phyloP scores from a whole-genome alignment of 208 protist genomes.

The Porcisia hertigi region DNA sequence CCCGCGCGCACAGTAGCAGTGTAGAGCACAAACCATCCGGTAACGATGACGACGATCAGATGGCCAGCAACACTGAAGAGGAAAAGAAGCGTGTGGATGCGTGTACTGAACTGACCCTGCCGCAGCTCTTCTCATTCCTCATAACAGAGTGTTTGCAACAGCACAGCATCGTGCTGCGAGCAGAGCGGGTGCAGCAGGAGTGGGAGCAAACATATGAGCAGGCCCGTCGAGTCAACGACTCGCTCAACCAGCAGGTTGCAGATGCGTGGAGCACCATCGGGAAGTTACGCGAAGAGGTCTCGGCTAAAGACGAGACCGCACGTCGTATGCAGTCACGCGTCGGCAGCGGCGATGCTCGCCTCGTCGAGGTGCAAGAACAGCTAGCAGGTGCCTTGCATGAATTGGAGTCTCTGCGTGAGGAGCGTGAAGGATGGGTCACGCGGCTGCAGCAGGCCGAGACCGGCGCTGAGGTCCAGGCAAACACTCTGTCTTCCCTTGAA shows the following conservation, averaged over 20 bases:
- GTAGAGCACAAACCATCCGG: too few species aligned
- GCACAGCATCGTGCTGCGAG: constrained; percentile 20
- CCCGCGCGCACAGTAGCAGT: neutral
- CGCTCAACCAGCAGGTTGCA: constrained; percentile 59
- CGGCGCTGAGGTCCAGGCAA: constrained; percentile 16
- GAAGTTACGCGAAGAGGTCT: constrained; percentile 58
- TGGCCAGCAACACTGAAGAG: neutral
- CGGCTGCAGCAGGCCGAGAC: constrained; percentile 21
- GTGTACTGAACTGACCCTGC: constrained; percentile 12
- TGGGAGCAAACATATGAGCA: constrained; percentile 87
- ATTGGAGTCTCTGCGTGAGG: constrained; percentile 51
- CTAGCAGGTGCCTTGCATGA: constrained; percentile 35
- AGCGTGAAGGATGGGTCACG: constrained; percentile 30
- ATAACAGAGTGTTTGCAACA: constrained; percentile 42
- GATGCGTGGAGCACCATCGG: constrained; percentile 67
- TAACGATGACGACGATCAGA: neutral
- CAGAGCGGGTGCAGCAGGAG: constrained; percentile 53
- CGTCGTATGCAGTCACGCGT: constrained; percentile 40
- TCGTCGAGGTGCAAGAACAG: constrained; percentile 32
- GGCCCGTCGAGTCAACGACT: constrained; percentile 67
- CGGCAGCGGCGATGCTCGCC: constrained; percentile 29
- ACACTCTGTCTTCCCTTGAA: constrained; percentile 23
- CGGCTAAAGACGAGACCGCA: constrained; percentile 38
- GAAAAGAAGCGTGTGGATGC: neutral
- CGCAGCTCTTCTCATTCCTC: constrained; percentile 46